Conservation (phyloP, 768 basidiomycete species). For the Naganishia onofrii region DNA sequence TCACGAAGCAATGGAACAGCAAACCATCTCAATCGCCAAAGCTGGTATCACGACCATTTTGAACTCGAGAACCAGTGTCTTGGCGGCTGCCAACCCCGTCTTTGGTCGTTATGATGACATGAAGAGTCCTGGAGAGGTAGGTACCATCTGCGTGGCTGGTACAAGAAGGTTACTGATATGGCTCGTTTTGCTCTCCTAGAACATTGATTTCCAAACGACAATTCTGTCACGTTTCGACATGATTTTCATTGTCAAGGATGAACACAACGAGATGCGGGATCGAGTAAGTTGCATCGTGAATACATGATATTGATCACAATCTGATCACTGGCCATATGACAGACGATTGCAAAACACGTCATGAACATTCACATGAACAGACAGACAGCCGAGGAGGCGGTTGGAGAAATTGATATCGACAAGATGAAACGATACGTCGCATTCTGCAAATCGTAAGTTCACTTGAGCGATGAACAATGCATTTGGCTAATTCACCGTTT, state of each 20-base stretch:
- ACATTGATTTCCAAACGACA: constrained; percentile 97
- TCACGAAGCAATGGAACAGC: constrained; percentile 99
- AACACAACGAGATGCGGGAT: constrained; percentile 91
- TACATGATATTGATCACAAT: too few species aligned
- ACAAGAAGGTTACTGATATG: not conserved
- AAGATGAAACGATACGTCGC: constrained; percentile 98
- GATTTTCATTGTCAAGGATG: constrained; percentile 99
- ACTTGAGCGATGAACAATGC: not conserved
- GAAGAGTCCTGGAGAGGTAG: constrained; percentile 86
- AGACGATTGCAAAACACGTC: constrained; percentile 95
- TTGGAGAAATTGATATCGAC: constrained; percentile 89
- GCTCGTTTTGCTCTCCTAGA: constrained; percentile 54
- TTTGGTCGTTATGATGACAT: constrained; percentile 98
- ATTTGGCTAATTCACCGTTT: not conserved
- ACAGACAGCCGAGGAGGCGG: constrained; percentile 69
- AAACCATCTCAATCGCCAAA: constrained; percentile 98
- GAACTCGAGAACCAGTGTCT: constrained; percentile 90
- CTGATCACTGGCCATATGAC: not conserved
- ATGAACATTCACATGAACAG: constrained; percentile 99
- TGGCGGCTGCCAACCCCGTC: constrained; percentile 96
- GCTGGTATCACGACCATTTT: constrained; percentile 97
- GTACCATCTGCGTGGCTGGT: constrained; percentile 18
- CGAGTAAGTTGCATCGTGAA: constrained; percentile 59
- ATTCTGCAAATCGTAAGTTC: constrained; percentile 82
- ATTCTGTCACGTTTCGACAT: constrained; percentile 98